Conservation (phyloP, 805 yeast species). For the Wickerhamiella parazyma region DNA sequence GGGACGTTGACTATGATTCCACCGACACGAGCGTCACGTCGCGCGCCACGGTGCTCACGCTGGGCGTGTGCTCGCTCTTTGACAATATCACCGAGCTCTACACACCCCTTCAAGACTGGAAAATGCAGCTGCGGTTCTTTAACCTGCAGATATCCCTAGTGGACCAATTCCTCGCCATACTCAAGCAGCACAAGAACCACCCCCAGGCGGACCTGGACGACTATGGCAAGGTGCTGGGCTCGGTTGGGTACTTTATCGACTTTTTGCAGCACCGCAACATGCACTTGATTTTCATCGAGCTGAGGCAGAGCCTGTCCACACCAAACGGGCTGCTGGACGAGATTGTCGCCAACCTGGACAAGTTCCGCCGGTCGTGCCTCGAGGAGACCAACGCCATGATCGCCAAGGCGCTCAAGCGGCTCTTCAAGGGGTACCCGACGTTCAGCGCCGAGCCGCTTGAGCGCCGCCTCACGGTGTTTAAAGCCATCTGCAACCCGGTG, state of each 20-base stretch:
- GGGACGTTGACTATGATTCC: constrained; percentile 44
- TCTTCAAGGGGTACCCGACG: constrained; percentile 11
- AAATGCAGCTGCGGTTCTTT: constrained; percentile 42
- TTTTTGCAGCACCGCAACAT: constrained; percentile 33
- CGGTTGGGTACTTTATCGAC: constrained; percentile 28
- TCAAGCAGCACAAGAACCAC: constrained; percentile 21
- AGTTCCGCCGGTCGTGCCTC: constrained; percentile 2
- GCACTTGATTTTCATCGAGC: constrained; percentile 28
- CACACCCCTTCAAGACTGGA: constrained; percentile 30
- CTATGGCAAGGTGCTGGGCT: constrained; percentile 30
- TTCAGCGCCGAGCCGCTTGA: constrained; percentile 12
- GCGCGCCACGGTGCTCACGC: constrained; percentile 52
- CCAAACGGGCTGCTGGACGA: constrained; percentile 1
- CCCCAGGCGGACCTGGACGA: constrained; percentile 29
- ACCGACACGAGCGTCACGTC: constrained; percentile 28
- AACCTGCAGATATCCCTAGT: constrained; percentile 45
- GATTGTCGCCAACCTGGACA: not conserved
- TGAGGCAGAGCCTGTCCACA: constrained; percentile 11
- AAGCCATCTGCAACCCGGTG: constrained; percentile 23
- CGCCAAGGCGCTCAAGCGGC: constrained; percentile 7
- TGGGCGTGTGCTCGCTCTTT: constrained; percentile 41
- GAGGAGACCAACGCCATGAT: constrained; percentile 9
- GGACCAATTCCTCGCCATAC: constrained; percentile 31
- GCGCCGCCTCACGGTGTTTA: constrained; percentile 21
- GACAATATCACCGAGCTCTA: constrained; percentile 45